A percentile compares a stretch with the other conserved stretches of the same genome.
Conservation (phyloP, 805 yeast genomes). For the Metschnikowia cubensis region DNA sequence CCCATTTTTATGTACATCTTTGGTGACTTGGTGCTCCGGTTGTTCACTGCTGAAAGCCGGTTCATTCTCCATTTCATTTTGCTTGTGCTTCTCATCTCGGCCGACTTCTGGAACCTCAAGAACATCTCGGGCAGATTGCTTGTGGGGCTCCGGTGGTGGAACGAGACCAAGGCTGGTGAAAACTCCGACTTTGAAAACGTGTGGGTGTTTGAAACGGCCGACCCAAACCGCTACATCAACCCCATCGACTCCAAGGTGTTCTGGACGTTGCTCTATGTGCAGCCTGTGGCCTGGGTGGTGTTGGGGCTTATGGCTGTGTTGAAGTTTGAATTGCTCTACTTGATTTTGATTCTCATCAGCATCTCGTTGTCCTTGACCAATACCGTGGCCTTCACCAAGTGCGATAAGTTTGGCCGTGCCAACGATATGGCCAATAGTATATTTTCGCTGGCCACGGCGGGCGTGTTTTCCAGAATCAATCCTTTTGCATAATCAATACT, state of each 20-base stretch:
- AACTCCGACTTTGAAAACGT: constrained; percentile 53
- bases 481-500: constrained; percentile 24
- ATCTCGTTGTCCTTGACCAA: constrained; percentile 72
- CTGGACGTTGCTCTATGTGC: constrained; percentile 73
- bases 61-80: constrained; percentile 70
- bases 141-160: constrained; percentile 98
- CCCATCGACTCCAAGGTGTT: constrained; percentile 89
- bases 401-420: constrained; percentile 90
- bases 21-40: constrained; percentile 60
- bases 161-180: constrained; percentile 48
- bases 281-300: constrained; percentile 73
- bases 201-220: constrained; percentile 89
- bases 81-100: constrained; percentile 71
- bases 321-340: constrained; percentile 67
- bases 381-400: constrained; percentile 83
- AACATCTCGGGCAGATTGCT: constrained; percentile 85
- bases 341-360: constrained; percentile 63
- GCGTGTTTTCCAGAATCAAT: constrained; percentile 45
- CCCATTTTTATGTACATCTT: constrained; percentile 66
- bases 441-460: constrained; percentile 50
- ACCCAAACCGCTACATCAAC: constrained; percentile 66
- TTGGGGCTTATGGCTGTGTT: constrained; percentile 75
- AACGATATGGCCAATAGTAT: constrained; percentile 58
- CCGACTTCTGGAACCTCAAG: constrained; percentile 92
- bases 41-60: constrained; percentile 38